These are phyloP conservation scores for Micromonas commoda DNA, from an alignment of 139 green algal genomes.

Conservation along the genomic window DNA sequence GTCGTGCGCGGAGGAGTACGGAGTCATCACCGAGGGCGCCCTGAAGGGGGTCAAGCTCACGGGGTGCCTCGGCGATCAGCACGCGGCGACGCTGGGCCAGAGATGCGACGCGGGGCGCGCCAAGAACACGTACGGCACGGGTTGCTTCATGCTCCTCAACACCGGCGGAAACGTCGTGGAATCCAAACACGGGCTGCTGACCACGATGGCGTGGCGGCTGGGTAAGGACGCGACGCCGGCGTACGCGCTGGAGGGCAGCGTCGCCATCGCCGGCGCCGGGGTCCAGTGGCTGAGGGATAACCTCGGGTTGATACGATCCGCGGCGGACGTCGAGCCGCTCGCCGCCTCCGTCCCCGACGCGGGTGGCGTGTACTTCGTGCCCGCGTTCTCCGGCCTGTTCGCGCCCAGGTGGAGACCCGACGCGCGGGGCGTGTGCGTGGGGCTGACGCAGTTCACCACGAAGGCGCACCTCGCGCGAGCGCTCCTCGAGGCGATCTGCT, in stretches of 20 bases:
- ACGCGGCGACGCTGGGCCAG: slow-evolving; percentile 87
- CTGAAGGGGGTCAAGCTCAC: slow-evolving; percentile 71
- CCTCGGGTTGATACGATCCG: slow-evolving; percentile 62
- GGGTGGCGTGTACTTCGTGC: slow-evolving; percentile 91
- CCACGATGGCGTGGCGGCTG: slow-evolving; percentile 80
- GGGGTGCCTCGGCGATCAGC: slow-evolving; percentile 92
- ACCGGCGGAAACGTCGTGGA: slow-evolving; percentile 61
- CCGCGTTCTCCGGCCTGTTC: slow-evolving; percentile 89
- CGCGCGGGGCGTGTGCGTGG: slow-evolving; percentile 74
- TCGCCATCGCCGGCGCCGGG: slow-evolving; percentile 37
- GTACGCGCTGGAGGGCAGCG: slow-evolving; percentile 79
- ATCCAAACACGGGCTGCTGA: slow-evolving; percentile 83
- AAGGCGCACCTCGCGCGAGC: slow-evolving; percentile 72
- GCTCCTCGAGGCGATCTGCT: slow-evolving; percentile 89
- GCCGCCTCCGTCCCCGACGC: slow-evolving; percentile 46
- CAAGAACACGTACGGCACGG: slow-evolving; percentile 98
- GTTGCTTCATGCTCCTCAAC: slow-evolving; percentile 95
- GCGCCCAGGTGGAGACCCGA: slow-evolving; percentile 84
- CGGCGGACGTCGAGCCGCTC: slow-evolving; percentile 53
- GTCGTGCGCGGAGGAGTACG: slow-evolving; percentile 63
- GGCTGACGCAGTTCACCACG: slow-evolving; percentile 62
- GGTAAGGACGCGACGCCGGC: slow-evolving; percentile 35
- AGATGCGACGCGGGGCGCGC: slow-evolving; percentile 66
- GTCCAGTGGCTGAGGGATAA: slow-evolving; percentile 57
- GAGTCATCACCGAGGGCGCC: neutral